Percentiles rank a stretch among this genome's conserved stretches.
phyloP scores from a whole-genome alignment of 805 yeast species.

The baker's yeast (Saccharomyces cerevisiae) region DNA sequence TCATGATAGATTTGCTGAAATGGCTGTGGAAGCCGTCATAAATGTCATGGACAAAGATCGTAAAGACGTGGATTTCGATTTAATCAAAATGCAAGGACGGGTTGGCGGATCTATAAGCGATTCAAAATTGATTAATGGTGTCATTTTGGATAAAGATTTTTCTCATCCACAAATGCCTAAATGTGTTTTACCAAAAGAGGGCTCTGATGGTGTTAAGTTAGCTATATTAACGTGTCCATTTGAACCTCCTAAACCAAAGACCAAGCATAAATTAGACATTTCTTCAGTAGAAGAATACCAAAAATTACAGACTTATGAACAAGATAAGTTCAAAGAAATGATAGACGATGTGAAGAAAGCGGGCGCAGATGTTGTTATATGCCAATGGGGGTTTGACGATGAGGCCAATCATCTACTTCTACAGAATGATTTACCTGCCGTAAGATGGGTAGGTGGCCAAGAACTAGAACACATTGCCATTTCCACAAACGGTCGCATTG shows the following conservation, averaged over 20 bases:
- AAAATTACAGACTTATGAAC: constrained; percentile 86
- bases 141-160: constrained; percentile 89
- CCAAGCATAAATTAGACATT: constrained; percentile 93
- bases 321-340: constrained; percentile 84
- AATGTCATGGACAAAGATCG: constrained; percentile 87
- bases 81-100: constrained; percentile 90
- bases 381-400: constrained; percentile 99
- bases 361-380: constrained; percentile 93
- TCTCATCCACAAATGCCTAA: constrained; percentile 99
- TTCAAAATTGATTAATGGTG: constrained; percentile 80
- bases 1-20: constrained; percentile 87
- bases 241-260: constrained; percentile 99
- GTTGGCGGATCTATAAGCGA: constrained; percentile 91
- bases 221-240: constrained; percentile 97
- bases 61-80: constrained; percentile 93
- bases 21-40: constrained; percentile 94
- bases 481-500: constrained; percentile 95
- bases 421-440: constrained; percentile 86
- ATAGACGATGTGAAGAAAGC: constrained; percentile 74
- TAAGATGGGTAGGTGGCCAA: constrained; percentile 98
- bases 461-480: constrained; percentile 93
- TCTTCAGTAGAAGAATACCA: constrained; percentile 90
- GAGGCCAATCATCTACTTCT: constrained; percentile 91
- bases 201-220: constrained; percentile 59
- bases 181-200: constrained; percentile 35